Percentiles rank a stretch among this genome's conserved stretches.
Evolutionary conservation across 2,329 filamentous ascomycete species (phyloP).

Genomic region (Calonectria leucothoes): DNA sequence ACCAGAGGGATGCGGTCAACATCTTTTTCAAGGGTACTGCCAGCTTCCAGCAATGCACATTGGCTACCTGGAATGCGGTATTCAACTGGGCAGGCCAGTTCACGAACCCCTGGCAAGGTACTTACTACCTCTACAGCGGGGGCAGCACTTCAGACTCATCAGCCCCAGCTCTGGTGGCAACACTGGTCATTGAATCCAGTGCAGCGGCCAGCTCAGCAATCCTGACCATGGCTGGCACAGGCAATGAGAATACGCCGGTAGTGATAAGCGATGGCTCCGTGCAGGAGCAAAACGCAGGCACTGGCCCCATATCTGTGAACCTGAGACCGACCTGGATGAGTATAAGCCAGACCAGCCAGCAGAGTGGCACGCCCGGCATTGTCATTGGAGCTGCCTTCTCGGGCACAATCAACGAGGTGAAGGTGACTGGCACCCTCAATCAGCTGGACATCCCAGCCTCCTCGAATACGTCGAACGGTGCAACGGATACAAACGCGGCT

Average conservation of each 20-base stretch:
- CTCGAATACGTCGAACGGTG: background rate
- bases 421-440: conserved; percentile 1
- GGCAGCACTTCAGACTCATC: background rate
- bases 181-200: background rate
- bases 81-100: background rate
- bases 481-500: background rate
- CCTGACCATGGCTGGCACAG: background rate
- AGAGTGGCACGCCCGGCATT: background rate
- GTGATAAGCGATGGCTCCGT: background rate
- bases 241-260: background rate
- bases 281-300: background rate
- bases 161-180: background rate
- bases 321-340: background rate
- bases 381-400: conserved; percentile 1
- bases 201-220: background rate
- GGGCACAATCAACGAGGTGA: background rate
- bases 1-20: background rate
- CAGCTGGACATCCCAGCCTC: background rate
- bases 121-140: background rate
- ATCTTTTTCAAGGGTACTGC: background rate
- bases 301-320: background rate
- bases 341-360: background rate
- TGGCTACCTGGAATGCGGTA: background rate
- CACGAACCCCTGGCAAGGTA: background rate
- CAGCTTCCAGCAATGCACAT: background rate